Evolutionary conservation across 148 eudicot species (phyloP).

Genomic region (Rhododendron henanense): DNA sequence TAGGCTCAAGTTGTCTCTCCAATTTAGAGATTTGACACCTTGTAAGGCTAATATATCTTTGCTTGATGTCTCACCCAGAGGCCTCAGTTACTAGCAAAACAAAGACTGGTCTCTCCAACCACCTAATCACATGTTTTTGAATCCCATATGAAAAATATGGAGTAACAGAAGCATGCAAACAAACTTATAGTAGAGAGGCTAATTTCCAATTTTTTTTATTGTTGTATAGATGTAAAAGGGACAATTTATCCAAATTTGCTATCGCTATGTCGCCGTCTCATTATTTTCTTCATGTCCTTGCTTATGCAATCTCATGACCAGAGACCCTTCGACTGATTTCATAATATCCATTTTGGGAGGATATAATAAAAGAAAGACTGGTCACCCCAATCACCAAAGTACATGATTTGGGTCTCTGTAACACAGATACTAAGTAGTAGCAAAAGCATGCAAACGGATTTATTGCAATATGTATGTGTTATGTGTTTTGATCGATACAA

Average conservation of each 20-base stretch:
- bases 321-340: not conserved
- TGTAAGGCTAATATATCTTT: not conserved
- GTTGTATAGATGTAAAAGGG: not conserved
- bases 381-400: not conserved
- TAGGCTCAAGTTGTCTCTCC: not conserved
- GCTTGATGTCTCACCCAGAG: not conserved
- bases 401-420: too few species aligned
- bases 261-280: not conserved
- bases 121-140: not conserved
- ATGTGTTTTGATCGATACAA: not conserved
- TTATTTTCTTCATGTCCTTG: not conserved
- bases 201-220: not conserved
- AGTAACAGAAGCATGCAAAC: not conserved
- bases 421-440: too few species aligned
- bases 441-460: not conserved
- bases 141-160: not conserved
- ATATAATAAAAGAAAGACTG: not conserved
- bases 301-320: not conserved
- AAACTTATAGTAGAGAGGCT: not conserved
- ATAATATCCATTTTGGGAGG: not conserved
- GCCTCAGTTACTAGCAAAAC: not conserved
- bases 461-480: not conserved
- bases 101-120: not conserved
- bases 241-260: not conserved
- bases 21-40: constrained; percentile 4